These are phyloP conservation scores for Melampsora americana DNA, from an alignment of 1,284 basidiomycete species.

Conservation along the genomic window DNA sequence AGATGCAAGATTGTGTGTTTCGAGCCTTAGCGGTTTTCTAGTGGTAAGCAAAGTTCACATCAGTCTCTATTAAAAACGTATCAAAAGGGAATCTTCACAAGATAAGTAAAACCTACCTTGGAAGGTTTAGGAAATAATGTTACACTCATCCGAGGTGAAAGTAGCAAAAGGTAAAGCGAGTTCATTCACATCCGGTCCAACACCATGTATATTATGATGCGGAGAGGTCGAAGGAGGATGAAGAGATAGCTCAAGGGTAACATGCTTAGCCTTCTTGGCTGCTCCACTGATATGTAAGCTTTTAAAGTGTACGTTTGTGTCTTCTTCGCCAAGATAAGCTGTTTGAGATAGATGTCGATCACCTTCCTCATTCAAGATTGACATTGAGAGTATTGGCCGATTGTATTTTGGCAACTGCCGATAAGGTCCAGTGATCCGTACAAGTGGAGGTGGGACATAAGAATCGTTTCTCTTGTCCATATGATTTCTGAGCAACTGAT, in stretches of 20 bases:
- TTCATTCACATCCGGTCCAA: conserved; percentile 48
- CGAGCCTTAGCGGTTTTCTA: conserved; percentile 96
- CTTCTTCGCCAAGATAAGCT: conserved; percentile 37
- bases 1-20: conserved; percentile 85
- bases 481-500: conserved; percentile 43
- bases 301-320: conserved; percentile 67
- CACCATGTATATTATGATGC: conserved; percentile 5
- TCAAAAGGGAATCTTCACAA: conserved; percentile 51
- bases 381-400: conserved; percentile 42
- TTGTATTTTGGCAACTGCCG: conserved; percentile 24
- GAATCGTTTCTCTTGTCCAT: conserved; percentile 44
- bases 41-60: conserved; percentile 65
- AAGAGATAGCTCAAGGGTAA: conserved; percentile 68
- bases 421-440: conserved; percentile 43
- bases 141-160: conserved; percentile 44
- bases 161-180: conserved; percentile 32
- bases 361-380: conserved; percentile 44
- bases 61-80: conserved; percentile 75
- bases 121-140: conserved; percentile 43
- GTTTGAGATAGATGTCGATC: conserved; percentile 39
- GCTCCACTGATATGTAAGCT: conserved; percentile 82
- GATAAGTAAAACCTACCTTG: conserved; percentile 20
- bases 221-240: conserved; percentile 45
- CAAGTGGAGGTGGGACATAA: conserved; percentile 41
- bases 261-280: conserved; percentile 75